Evolutionary conservation across 2,329 filamentous ascomycete species (phyloP), one percentile per base, ranked within the genome.

Genomic region (Cladosporium sp.): DNA sequence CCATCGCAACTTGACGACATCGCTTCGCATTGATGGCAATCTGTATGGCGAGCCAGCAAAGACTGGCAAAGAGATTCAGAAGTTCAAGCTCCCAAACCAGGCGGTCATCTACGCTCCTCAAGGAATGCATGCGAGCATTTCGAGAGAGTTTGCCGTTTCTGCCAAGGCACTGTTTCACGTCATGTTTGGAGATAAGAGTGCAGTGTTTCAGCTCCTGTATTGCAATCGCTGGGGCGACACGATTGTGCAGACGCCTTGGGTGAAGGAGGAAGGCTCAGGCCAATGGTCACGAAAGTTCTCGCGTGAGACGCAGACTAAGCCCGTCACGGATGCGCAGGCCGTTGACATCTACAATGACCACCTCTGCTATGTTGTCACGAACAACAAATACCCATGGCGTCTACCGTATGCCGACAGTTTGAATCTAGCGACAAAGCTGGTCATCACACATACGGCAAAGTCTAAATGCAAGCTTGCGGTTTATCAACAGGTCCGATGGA

Each of bases 121-220:
- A 68, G 92, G 90, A 63, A 93, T 96, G 86, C 84, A 87, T 69
- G 85, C 90, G 70, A 89, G 90, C 8, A 87, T 91, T 0, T 92
- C 96, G 76, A 88, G 91, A 68, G 86, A 92, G 70, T 97, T 96
- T 76, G 91, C 96, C 71, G 89, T 98, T 68, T 96, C 92, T 69
- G 90, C 95, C 57, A 98, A 99, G 78, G 92, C 92, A 0, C 88
- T 97, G 66, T 99, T 98, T 78, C 94, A 98, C 75, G 92, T 98
- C 18, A 85, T 99, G 61, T 99, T 98, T 78, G 95, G 95, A 44
- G 95, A 99, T 78, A 96, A 94, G 80, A 96, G 92, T 76, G 92
- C 93, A 38, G 89, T 98, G 47, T 99, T 97, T 80, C 92, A 95
- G 72, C 88, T 94, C 74, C 83, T 98, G 34, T 94, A 97, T 76